Percentiles rank a stretch among this genome's conserved stretches.
Evolutionary conservation across 2,329 filamentous ascomycete genomes (phyloP).

Genomic region (Colletotrichum sojae): DNA sequence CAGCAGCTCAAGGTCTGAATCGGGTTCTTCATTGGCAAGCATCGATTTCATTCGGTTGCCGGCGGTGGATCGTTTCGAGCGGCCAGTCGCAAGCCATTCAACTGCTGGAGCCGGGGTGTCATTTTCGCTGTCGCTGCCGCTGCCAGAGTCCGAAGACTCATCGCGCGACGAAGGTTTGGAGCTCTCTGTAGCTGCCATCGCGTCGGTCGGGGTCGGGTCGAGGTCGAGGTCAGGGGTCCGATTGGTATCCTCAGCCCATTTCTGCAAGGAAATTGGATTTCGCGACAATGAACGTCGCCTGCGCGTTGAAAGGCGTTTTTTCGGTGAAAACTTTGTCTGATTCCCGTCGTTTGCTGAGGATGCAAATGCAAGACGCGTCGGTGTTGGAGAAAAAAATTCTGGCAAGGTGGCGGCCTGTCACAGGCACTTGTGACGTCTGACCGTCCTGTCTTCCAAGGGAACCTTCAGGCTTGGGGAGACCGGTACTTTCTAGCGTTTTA

Average conservation of each 20-base stretch:
- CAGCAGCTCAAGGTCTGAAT: constrained; percentile 79
- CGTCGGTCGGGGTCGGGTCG: constrained; percentile 17
- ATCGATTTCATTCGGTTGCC: constrained; percentile 87
- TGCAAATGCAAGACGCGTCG: constrained; percentile 29
- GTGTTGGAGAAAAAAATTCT: constrained; percentile 20
- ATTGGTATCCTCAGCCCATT: constrained; percentile 23
- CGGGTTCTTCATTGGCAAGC: constrained; percentile 80
- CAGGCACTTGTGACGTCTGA: constrained; percentile 36
- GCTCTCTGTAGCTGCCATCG: constrained; percentile 37
- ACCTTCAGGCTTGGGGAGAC: constrained; percentile 14
- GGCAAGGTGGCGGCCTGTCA: constrained; percentile 29
- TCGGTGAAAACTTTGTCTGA: not conserved
- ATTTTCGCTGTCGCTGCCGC: constrained; percentile 52
- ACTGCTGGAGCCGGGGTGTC: constrained; percentile 56
- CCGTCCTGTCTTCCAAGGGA: constrained; percentile 8
- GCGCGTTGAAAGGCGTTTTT: not conserved
- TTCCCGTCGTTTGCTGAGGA: not conserved
- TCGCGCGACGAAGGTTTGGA: constrained; percentile 32
- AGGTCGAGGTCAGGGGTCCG: not conserved
- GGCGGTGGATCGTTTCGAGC: constrained; percentile 83
- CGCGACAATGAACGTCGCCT: constrained; percentile 7
- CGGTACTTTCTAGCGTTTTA: not conserved
- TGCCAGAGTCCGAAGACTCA: constrained; percentile 42
- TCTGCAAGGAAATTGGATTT: constrained; percentile 14
- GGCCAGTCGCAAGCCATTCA: constrained; percentile 81